Base-by-base conservation (phyloP, 2,329 filamentous ascomycete species). In the Aspergillus pseudoglaucus region DNA sequence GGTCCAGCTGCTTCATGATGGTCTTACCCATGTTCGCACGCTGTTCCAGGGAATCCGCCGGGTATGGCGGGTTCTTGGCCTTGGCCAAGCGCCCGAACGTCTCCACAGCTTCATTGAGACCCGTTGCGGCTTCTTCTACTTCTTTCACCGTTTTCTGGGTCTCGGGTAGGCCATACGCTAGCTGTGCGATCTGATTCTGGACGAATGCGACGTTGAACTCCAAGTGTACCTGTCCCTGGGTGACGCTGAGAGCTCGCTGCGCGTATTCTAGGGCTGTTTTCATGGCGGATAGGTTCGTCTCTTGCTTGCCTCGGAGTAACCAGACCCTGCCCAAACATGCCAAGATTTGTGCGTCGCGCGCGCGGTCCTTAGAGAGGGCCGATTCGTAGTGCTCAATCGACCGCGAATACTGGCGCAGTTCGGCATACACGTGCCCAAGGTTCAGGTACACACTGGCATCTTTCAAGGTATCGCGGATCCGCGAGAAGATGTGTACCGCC, bases 181-280 rank as follows among this genome's bases (percentile, higher is more conserved):
- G 81, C 41, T 86, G 85, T 17, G 91, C 91, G 47, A 97, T 83
- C 66, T 96, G 90, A 53, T 95, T 94, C 64, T 97, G 93, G 23
- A 97, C 88, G 63, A 96, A 98, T 0, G 93, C 93, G 23, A 98
- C 88, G 62, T 98, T 98, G 79, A 98, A 98, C 66, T 93, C 89
- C 68, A 93, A 88, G 68, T 95, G 89, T 25, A 90, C 78, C 59
- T 95, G 88, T 4, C 93, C 87, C 0, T 90, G 87, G 1, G 87
- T 83, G 47, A 87, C 80, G 47, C 83, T 80, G 15, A 95, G 80
- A 22, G 91, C 89, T 22, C 79, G 78, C 50, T 77, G 73, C 12
- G 82, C 80, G 59, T 82, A 83, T 37, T 83, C 80, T 27, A 87
- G 71, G 2, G 81, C 78, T 25, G 76, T 81, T 61, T 83, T 84